Percentiles rank a stretch among this genome's conserved stretches.
phyloP scores from a whole-genome alignment of 108 stramenopile genomes.

The Epipyxis sp. region DNA sequence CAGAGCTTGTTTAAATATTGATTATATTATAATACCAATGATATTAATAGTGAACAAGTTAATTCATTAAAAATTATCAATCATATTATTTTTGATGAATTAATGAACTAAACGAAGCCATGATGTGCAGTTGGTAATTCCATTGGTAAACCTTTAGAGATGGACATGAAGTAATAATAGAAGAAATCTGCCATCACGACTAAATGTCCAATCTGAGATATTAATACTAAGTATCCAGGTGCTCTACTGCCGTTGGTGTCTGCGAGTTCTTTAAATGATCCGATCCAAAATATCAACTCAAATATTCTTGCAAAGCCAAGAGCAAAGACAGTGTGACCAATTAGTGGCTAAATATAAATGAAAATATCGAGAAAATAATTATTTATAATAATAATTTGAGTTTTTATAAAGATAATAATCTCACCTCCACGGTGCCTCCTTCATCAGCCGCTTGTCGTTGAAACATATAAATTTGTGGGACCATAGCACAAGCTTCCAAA shows the following conservation, averaged over 20 bases:
- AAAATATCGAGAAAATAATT: background rate
- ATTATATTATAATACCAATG: no score
- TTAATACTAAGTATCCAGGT: constrained; percentile 90
- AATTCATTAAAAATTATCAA: no score
- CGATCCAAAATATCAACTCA: constrained; percentile 94
- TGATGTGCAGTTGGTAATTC: constrained; percentile 8
- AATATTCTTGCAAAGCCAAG: constrained; percentile 86
- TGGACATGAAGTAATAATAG: constrained; percentile 90
- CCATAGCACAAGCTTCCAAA: constrained; percentile 84
- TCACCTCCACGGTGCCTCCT: constrained; percentile 23
- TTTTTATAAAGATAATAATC: background rate
- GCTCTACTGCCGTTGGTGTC: constrained; percentile 61
- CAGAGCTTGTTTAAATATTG: no score
- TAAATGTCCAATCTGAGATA: constrained; percentile 90
- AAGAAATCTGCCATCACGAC: constrained; percentile 95
- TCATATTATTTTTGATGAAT: no score
- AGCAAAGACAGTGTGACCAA: constrained; percentile 85
- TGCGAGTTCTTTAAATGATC: constrained; percentile 93
- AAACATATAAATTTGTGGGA: constrained; percentile 98
- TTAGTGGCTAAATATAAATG: constrained; percentile 72
- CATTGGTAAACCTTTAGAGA: constrained; percentile 50
- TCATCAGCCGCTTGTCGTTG: constrained; percentile 70
- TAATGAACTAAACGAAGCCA: constrained; percentile 3
- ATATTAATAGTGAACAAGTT: no score
- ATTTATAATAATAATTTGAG: no score